Base-by-base conservation (phyloP, 768 basidiomycete species). In the Botryobasidium botryosum region DNA sequence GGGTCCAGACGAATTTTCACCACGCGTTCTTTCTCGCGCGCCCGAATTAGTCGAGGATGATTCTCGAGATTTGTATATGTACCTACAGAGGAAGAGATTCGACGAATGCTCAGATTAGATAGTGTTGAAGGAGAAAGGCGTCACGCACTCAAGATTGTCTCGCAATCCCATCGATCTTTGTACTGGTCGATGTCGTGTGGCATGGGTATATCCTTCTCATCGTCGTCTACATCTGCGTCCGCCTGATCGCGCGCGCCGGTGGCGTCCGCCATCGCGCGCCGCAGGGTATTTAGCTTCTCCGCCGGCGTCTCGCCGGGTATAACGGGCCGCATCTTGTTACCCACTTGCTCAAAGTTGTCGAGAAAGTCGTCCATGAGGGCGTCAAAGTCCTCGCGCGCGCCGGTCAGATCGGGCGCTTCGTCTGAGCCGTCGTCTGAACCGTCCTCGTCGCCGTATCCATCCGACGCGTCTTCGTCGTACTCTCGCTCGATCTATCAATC, bases 1-100 rank as follows among this genome's bases (percentile, higher is more conserved):
- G 75, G 68, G 56, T 92, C 78, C 24, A 91, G 63, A 24, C 60
- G 55, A 51, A 91, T 85, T 58, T 73, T 79, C 0, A 77, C 67
- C 0, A 70, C 68, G 18, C 64, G 62, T 54, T 65, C 51, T 68
- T 32, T 61, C 48, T 74, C 68, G 27, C 77, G 67, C 17, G 77
- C 74, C 21, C 75, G 71, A 47, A 99, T 90, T 26, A 94, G 64
- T 6, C 79, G 74, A 0, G 94, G 94, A 58, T 97, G 94, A 55
- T 99, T 99, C 59, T 94, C 94, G 5, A 96, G 68, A 56, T 94
- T 99, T n/a, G 87, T 81, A 57, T 90, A 91, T 7, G 91, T 96
- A 6, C 82, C 92, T 94, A 56, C 17, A 35, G 40, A 10, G 43
- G 21, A 29, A 36, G 37, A 27, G 17, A 20, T 18, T n/a, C 3